phyloP scores from a whole-genome alignment of 768 basidiomycete species.

The Serendipita indica region DNA sequence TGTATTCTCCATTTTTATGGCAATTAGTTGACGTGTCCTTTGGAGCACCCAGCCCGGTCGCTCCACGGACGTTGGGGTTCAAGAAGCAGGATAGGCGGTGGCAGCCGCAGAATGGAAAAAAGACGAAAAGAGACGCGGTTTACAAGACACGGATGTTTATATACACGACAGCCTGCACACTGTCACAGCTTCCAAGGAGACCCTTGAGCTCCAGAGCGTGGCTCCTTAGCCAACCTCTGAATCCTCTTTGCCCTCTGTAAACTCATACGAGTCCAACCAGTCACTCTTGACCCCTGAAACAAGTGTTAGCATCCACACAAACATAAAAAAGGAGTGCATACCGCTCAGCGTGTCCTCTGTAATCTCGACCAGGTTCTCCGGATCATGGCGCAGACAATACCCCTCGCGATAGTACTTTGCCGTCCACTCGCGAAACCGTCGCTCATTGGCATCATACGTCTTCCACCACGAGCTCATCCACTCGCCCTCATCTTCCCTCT shows the following conservation, averaged over 20 bases:
- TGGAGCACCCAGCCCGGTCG: too few species aligned
- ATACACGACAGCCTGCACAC: too few species aligned
- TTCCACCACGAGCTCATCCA: not conserved
- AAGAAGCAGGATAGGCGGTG: too few species aligned
- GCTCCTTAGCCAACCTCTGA: not conserved
- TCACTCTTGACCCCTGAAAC: not conserved
- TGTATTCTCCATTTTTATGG: not conserved
- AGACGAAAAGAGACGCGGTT: too few species aligned
- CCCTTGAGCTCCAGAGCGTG: too few species aligned
- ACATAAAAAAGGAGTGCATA: not conserved
- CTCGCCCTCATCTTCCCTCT: not conserved
- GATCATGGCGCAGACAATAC: not conserved
- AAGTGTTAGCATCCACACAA: not conserved
- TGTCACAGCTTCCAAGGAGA: too few species aligned
- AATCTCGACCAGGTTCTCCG: not conserved
- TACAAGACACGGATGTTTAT: too few species aligned
- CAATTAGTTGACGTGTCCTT: too few species aligned
- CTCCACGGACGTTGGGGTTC: too few species aligned
- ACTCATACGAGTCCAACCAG: slow-evolving; percentile 1
- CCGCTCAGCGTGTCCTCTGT: slow-evolving; percentile 3
- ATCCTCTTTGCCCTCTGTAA: not conserved
- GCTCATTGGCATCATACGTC: not conserved
- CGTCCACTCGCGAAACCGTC: not conserved
- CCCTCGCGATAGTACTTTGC: not conserved
- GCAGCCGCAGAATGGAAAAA: too few species aligned